Evolutionary conservation across 2,329 filamentous ascomycete genomes (phyloP).

Genomic region (Grosmannia huntii): DNA sequence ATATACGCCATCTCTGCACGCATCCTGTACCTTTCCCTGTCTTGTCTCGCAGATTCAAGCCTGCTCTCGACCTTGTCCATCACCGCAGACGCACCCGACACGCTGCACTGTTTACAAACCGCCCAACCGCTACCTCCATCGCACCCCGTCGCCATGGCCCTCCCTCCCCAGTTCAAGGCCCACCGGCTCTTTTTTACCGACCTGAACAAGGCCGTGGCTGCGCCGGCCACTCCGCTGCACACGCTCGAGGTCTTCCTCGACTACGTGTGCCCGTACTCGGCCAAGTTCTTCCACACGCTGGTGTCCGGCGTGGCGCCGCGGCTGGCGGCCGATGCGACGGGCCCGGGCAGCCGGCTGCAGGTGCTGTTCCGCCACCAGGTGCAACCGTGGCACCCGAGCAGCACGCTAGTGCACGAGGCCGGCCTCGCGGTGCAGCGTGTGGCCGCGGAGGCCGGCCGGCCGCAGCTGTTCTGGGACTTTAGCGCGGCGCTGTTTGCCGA

Average conservation of each 20-base stretch:
- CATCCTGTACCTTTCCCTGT: no score
- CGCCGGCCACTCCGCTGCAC: constrained; percentile 34
- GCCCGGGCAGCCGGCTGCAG: constrained; percentile 41
- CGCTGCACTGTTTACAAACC: background rate
- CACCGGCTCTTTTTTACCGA: constrained; percentile 47
- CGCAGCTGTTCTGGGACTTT: constrained; percentile 69
- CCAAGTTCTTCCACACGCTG: constrained; percentile 63
- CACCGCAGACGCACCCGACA: no score
- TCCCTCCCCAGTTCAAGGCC: constrained; percentile 65
- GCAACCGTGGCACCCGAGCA: constrained; percentile 90
- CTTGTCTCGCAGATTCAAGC: no score
- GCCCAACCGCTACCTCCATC: background rate
- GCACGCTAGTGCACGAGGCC: constrained; percentile 70
- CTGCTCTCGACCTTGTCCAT: no score
- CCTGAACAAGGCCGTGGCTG: constrained; percentile 20
- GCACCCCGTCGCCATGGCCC: constrained; percentile 43
- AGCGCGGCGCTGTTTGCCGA: constrained; percentile 50
- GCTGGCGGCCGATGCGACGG: constrained; percentile 47
- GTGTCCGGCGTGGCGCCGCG: constrained; percentile 51
- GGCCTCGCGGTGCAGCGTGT: constrained; percentile 66
- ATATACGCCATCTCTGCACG: no score
- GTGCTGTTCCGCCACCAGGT: constrained; percentile 85
- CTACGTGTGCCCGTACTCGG: constrained; percentile 73
- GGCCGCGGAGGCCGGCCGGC: constrained; percentile 23
- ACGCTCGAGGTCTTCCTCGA: constrained; percentile 63